A percentile compares a stretch with the other conserved stretches of the same genome.
Conservation (phyloP, 257 asterid species). For the Primulina huaijiensis region DNA sequence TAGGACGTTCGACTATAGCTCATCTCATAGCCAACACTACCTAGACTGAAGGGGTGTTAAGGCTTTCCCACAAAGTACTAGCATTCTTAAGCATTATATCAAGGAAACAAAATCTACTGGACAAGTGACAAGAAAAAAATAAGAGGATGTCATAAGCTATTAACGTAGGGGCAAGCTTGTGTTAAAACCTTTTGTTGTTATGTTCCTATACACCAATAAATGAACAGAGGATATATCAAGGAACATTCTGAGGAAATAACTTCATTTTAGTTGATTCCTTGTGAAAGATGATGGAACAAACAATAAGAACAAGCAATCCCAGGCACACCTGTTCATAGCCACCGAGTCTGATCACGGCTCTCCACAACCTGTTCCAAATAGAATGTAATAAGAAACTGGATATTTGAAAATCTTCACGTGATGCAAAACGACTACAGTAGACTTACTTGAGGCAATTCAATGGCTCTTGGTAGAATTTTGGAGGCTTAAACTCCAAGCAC, state of each 20-base stretch:
- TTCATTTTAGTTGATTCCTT: background rate
- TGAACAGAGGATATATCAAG: background rate
- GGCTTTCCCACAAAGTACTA: background rate
- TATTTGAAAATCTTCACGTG: background rate
- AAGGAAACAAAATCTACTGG: conserved; percentile 1
- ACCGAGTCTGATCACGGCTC: conserved; percentile 85
- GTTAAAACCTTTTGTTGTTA: background rate
- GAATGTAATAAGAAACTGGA: background rate
- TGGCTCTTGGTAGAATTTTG: conserved; percentile 78
- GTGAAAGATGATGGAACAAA: conserved; percentile 3
- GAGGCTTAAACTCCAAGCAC: conserved; percentile 81
- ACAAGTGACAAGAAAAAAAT: background rate
- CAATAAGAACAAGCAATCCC: conserved; percentile 11
- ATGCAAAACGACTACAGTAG: background rate
- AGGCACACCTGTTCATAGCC: conserved; percentile 81
- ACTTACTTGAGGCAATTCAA: conserved; percentile 83
- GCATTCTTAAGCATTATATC: background rate
- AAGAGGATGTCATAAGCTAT: background rate
- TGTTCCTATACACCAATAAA: background rate
- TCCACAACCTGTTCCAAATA: conserved; percentile 63
- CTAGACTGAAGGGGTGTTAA: background rate
- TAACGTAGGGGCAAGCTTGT: conserved; percentile 2
- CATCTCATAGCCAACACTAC: background rate
- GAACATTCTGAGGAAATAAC: conserved; percentile 10
- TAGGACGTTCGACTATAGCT: too few species aligned